Evolutionary conservation across 1,284 basidiomycete species (phyloP).

Genomic region (Vanrija humicola): DNA sequence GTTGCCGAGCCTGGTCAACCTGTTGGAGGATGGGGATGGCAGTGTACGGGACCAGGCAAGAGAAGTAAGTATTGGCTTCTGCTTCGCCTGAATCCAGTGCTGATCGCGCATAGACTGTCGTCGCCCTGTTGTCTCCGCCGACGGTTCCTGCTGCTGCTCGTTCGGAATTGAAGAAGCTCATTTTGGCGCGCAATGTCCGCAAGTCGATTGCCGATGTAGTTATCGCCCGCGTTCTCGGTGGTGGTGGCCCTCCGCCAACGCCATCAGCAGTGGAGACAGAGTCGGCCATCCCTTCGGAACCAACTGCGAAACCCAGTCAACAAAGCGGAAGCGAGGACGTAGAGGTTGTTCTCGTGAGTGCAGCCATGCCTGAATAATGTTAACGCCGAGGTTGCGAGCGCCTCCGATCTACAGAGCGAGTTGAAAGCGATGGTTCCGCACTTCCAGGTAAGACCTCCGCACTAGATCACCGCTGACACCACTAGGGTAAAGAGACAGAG

Average conservation of each 20-base stretch:
- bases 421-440: conserved; percentile 70
- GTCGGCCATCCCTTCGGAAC: conserved; percentile 23
- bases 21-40: conserved; percentile 85
- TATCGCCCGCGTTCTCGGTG: conserved; percentile 47
- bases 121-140: conserved; percentile 78
- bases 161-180: conserved; percentile 87
- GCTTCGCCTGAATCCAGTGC: not conserved
- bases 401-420: conserved; percentile 78
- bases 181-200: conserved; percentile 75
- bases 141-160: conserved; percentile 78
- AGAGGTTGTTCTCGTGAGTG: conserved; percentile 66
- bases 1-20: conserved; percentile 71
- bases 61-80: conserved; percentile 29
- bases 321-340: conserved; percentile 53
- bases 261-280: conserved; percentile 54
- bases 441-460: conserved; percentile 61
- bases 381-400: conserved; percentile 67
- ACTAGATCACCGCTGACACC: conserved; percentile 2
- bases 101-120: conserved; percentile 56
- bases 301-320: conserved; percentile 4
- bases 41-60: conserved; percentile 82
- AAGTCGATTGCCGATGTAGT: conserved; percentile 66
- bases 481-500: conserved; percentile 87
- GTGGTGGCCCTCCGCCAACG: conserved; percentile 40
- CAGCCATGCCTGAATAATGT: conserved; percentile 1